These are phyloP conservation scores for Pseudogymnoascus sp. DNA, from an alignment of 2,329 filamentous ascomycete species.

Conservation along the genomic window DNA sequence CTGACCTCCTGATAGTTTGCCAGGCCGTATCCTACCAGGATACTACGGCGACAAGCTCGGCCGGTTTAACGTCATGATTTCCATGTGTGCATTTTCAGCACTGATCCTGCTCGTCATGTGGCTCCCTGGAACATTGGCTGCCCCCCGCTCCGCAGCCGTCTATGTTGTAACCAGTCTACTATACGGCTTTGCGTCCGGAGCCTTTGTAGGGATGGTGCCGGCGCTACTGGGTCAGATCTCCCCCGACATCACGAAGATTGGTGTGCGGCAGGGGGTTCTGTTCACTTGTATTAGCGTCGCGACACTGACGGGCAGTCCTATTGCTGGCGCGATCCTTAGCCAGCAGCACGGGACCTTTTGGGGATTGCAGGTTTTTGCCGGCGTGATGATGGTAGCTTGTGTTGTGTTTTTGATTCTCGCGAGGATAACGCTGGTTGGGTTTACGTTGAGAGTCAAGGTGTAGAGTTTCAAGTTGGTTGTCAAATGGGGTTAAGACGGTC, in stretches of 20 bases:
- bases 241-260: constrained; percentile 55
- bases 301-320: constrained; percentile 57
- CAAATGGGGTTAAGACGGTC: neutral
- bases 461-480: neutral
- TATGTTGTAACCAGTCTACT: constrained; percentile 53
- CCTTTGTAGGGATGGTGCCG: constrained; percentile 34
- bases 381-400: constrained; percentile 30
- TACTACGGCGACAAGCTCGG: constrained; percentile 45
- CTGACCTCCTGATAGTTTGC: constrained; percentile 31
- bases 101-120: constrained; percentile 50
- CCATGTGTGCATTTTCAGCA: constrained; percentile 8
- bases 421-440: neutral
- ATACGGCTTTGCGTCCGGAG: constrained; percentile 58
- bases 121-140: constrained; percentile 46
- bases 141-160: constrained; percentile 33
- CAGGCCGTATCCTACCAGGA: constrained; percentile 47
- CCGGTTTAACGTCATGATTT: constrained; percentile 38
- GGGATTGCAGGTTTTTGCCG: constrained; percentile 57
- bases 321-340: constrained; percentile 53
- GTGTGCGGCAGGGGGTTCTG: constrained; percentile 55
- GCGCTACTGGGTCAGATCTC: constrained; percentile 62
- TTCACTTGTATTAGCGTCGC: constrained; percentile 57
- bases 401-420: neutral
- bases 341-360: constrained; percentile 39
- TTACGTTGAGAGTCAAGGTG: neutral